phyloP scores from a whole-genome alignment of 805 yeast species.

The Candida vaughaniae region DNA sequence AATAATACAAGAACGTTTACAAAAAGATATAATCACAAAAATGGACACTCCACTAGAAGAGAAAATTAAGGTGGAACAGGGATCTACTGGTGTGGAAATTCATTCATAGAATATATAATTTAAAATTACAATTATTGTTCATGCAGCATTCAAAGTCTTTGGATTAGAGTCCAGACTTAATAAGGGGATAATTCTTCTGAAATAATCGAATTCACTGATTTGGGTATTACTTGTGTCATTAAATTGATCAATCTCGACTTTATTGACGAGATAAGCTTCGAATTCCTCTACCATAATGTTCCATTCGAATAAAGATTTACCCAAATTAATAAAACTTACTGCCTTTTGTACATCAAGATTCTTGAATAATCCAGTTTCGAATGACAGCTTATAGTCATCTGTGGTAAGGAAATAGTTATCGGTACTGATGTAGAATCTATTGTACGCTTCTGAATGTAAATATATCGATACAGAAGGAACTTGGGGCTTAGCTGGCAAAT shows the following conservation, averaged over 20 bases:
- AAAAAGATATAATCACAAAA: background rate
- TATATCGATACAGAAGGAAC: conserved; percentile 32
- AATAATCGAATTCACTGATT: conserved; percentile 32
- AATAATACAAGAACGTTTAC: background rate
- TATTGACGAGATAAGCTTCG: conserved; percentile 35
- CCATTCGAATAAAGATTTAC: conserved; percentile 55
- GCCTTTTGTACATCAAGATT: conserved; percentile 1
- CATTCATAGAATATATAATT: background rate
- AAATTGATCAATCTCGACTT: conserved; percentile 27
- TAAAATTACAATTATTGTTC: background rate
- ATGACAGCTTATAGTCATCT: conserved; percentile 8
- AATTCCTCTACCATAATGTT: conserved; percentile 46
- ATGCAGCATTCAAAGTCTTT: conserved; percentile 32
- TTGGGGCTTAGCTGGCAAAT: conserved; percentile 22
- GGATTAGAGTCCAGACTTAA: conserved; percentile 35
- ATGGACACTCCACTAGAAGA: background rate
- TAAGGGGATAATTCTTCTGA: conserved; percentile 38
- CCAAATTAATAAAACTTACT: conserved; percentile 33
- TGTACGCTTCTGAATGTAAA: conserved; percentile 30
- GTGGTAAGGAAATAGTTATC: conserved; percentile 23
- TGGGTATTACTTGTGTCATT: conserved; percentile 3
- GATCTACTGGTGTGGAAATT: background rate
- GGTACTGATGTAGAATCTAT: conserved; percentile 28
- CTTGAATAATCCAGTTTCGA: conserved; percentile 1
- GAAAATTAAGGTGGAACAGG: background rate